phyloP scores from a whole-genome alignment of 257 asterid genomes.

The Ligustrum vulgare region DNA sequence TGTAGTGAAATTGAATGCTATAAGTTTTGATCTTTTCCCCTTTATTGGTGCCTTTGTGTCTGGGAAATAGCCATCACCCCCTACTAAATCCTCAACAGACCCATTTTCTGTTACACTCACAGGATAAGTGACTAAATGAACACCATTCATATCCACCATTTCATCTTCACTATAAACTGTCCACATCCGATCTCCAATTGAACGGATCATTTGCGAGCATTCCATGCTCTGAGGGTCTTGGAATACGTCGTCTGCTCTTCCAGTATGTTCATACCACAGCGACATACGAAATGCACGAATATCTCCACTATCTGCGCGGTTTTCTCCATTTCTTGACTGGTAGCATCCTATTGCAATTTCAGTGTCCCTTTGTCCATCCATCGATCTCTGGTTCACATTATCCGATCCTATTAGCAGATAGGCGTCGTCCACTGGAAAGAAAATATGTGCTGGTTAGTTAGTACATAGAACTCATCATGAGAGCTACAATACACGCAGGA shows the following conservation, averaged over 20 bases:
- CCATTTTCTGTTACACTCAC: constrained; percentile 54
- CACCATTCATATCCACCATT: constrained; percentile 71
- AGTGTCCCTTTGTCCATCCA: constrained; percentile 89
- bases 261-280: constrained; percentile 82
- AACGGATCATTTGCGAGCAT: constrained; percentile 47
- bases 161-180: constrained; percentile 55
- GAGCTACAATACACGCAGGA: too few relatives aligned
- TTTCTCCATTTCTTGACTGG: constrained; percentile 43
- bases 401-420: constrained; percentile 84
- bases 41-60: constrained; percentile 59
- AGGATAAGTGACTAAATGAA: constrained; percentile 72
- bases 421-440: constrained; percentile 67
- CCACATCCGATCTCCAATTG: constrained; percentile 82
- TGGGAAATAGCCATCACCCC: constrained; percentile 51
- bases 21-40: constrained; percentile 66
- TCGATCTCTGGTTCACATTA: constrained; percentile 84
- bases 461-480: neutral
- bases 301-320: constrained; percentile 31
- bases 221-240: constrained; percentile 62
- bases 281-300: constrained; percentile 73
- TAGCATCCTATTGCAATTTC: constrained; percentile 89
- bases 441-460: neutral
- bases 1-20: constrained; percentile 70
- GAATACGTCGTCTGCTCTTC: constrained; percentile 46
- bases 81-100: constrained; percentile 50